Evolutionary conservation across 352 stramenopile species (phyloP), one percentile per base, ranked within the genome.

Genomic region (Phytopythium litorale): DNA sequence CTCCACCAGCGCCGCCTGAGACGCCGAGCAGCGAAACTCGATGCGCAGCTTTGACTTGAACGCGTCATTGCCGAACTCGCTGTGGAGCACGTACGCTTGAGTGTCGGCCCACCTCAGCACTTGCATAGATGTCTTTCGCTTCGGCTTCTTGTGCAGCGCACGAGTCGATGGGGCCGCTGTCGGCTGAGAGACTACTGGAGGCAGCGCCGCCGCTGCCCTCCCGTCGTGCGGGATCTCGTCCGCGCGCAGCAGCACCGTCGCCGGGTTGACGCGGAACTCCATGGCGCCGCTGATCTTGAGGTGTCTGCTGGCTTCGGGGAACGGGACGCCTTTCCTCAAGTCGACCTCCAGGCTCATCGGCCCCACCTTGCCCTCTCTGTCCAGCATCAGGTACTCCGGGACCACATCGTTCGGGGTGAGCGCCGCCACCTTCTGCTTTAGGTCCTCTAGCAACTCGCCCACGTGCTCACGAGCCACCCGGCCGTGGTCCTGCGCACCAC

Each of bases 1-100:
- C 38, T 91, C 76, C 9, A 91, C 37, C 58, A 89, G 35, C 19
- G 45, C 72, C 1, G 70, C 61, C 50, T 91, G 79, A 16, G 77
- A 58, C 30, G 53, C 21, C 30, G 71, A 79, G 59, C 79, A 91
- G 18, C 69, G 68, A 35, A 89, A 89, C 56, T 75, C 72, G 13
- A 84, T 71, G 43, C 78, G 72, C 33, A 88, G 12, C 9, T 73
- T 66, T 19, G 76, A 72, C 8, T 52, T 49, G 19, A 68, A 66
- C 18, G 55, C 58, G 9, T 55, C 43, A 28, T 71, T 78, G 3
- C 73, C 71, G 35, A 81, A 77, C 2, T 60, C 50, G 7, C 77
- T 56, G 30, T 79, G 66, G 13, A 87, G 37, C 33, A 78, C 23
- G 46, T 87, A 88, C 23, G 46, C 60, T 21, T 72, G 56, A 12